Base-by-base conservation (phyloP, 805 yeast genomes). In the Yarrowia sp. region DNA sequence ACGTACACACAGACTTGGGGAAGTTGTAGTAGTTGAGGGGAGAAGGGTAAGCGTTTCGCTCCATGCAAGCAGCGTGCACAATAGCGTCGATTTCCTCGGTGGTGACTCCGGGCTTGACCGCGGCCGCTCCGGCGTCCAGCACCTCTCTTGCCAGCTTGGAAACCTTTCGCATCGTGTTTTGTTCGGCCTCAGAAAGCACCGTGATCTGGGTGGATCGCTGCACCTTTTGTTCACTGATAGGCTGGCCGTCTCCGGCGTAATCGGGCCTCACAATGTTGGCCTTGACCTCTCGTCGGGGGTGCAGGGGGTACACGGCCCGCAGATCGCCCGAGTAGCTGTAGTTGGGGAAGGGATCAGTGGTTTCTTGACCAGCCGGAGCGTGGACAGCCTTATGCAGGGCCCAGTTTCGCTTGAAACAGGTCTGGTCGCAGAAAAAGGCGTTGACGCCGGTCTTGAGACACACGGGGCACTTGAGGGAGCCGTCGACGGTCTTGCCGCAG, bases 11-110 rank as follows among this genome's bases (percentile, higher is more conserved):
- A 24, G 95, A 87, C 76, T 92, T 93, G 50, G 98, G 98, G 80
- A 86, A 95, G 78, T 92, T 90, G 80, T 88, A 93, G 80, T 95
- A 95, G 80, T 95, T 95, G 71, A 94, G 82, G 3, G 99, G 97
- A 13, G 97, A 91, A 19, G 99, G 99, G 77, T 95, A 95, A 3
- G 93, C 92, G 71, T 88, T 87, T 77, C 97, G 85, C 77, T 91
- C 91, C 73, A 93, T 82, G 69, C 97, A 90, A 74, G 92, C 98
- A 64, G 86, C 84, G 76, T 95, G 98, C 53, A 92, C 92, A 70
- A 93, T 83, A 56, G 81, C 86, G 77, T 95, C 99, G 68, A 95
- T 81, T 76, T 90, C 94, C 76, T 95, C 98, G 34, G 99, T 93
- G 64, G 98, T 94, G 69, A 92, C 80, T 53, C 99, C 99, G 0